phyloP scores from a whole-genome alignment of 192 early-diverging fungal species.

The Gonapodya prolifera region DNA sequence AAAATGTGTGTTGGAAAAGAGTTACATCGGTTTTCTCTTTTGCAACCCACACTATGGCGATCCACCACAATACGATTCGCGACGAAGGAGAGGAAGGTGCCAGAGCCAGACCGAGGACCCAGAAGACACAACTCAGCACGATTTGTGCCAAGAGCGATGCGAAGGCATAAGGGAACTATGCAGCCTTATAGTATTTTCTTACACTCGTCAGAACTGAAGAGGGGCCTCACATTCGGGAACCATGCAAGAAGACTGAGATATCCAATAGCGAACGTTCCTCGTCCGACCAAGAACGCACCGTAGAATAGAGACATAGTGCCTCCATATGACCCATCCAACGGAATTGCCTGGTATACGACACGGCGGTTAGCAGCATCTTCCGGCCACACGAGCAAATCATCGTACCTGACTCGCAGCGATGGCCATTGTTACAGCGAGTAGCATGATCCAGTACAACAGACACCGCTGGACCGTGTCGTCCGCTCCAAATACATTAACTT shows the following conservation, averaged over 20 bases:
- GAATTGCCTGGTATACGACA: neutral
- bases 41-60: neutral
- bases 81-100: neutral
- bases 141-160: neutral
- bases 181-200: neutral
- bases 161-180: neutral
- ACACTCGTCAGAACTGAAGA: neutral
- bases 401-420: neutral
- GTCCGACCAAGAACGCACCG: neutral
- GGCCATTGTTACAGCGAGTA: neutral
- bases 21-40: neutral
- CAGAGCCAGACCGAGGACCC: neutral
- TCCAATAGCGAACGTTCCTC: neutral
- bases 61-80: neutral
- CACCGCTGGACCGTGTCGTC: neutral
- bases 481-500: neutral
- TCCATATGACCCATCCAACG: neutral
- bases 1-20: neutral
- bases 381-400: no score
- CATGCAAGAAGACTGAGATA: neutral
- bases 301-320: neutral
- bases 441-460: neutral
- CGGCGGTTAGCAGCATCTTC: no score
- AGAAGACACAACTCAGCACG: neutral
- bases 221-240: neutral